phyloP scores from a whole-genome alignment of 2,329 filamentous ascomycete species.

The Lachnellula hyalina region DNA sequence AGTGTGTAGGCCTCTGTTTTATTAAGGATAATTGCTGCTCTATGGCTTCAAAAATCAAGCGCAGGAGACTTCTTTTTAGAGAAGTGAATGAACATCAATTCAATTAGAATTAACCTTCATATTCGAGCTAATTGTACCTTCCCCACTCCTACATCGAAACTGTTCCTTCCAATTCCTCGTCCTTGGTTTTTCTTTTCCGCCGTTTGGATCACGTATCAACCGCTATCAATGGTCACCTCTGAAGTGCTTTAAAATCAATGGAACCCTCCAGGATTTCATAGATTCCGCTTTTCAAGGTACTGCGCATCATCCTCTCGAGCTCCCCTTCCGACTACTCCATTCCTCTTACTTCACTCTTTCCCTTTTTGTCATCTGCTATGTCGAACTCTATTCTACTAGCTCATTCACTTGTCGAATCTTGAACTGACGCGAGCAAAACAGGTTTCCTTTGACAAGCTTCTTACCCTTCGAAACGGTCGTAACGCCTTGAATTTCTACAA shows the following conservation, averaged over 20 bases:
- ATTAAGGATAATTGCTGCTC: not conserved
- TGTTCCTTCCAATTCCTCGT: not conserved
- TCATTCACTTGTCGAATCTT: not conserved
- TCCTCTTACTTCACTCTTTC: not conserved
- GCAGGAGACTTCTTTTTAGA: not conserved
- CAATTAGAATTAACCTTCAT: not conserved
- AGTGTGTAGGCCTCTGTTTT: not conserved
- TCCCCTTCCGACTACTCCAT: not conserved
- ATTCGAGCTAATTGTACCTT: not conserved
- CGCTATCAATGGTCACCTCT: not conserved
- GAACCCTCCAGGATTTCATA: not conserved
- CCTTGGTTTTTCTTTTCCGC: no score
- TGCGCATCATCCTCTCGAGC: not conserved
- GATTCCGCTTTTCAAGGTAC: not conserved
- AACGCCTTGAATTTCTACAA: constrained; percentile 40
- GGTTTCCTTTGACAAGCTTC: constrained; percentile 41
- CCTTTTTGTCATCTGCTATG: not conserved
- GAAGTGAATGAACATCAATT: not conserved
- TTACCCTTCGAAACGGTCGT: constrained; percentile 40
- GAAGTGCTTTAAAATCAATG: not conserved
- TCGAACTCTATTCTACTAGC: not conserved
- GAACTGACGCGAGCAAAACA: constrained; percentile 23
- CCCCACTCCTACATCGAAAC: not conserved
- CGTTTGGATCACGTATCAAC: not conserved
- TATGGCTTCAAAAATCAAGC: not conserved